Conservation (phyloP, 768 basidiomycete species). For the Phaffia tasmanica region DNA sequence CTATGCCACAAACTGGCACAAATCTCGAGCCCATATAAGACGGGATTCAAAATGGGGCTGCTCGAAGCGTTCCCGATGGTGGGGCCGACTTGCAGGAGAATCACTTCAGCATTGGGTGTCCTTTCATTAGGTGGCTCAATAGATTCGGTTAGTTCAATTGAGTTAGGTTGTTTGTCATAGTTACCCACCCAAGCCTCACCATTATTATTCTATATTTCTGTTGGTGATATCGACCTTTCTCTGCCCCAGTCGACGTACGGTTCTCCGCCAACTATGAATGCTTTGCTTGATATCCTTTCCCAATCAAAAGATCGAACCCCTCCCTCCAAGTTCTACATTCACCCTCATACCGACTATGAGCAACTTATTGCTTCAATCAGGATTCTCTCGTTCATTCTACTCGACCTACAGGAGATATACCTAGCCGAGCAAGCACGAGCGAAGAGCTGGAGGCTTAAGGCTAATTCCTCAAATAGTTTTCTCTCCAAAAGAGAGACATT, state of each 20-base stretch:
- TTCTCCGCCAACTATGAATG: neutral
- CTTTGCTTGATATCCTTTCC: constrained; percentile 4
- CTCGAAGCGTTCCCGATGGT: constrained; percentile 5
- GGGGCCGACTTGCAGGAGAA: neutral
- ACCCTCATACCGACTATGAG: constrained; percentile 10
- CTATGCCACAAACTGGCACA: constrained; percentile 12
- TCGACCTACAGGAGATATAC: constrained; percentile 6
- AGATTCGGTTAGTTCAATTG: neutral
- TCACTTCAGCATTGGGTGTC: constrained; percentile 1
- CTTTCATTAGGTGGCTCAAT: constrained; percentile 1
- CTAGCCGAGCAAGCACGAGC: neutral
- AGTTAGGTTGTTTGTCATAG: no score
- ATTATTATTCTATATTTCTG: neutral
- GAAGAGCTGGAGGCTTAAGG: no score
- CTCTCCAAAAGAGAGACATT: no score
- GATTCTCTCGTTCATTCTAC: constrained; percentile 11
- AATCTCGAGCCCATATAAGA: neutral
- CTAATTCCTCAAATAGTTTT: no score
- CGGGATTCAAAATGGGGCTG: constrained; percentile 17
- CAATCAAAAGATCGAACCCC: constrained; percentile 3
- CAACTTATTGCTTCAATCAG: constrained; percentile 9
- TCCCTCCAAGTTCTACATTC: constrained; percentile 7
- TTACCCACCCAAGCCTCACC: neutral
- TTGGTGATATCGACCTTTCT: neutral
- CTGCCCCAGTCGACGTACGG: neutral